Percentiles rank a stretch among this genome's conserved stretches.
Conservation (phyloP, 179 eudicot species). For the Beta corolliflora region DNA sequence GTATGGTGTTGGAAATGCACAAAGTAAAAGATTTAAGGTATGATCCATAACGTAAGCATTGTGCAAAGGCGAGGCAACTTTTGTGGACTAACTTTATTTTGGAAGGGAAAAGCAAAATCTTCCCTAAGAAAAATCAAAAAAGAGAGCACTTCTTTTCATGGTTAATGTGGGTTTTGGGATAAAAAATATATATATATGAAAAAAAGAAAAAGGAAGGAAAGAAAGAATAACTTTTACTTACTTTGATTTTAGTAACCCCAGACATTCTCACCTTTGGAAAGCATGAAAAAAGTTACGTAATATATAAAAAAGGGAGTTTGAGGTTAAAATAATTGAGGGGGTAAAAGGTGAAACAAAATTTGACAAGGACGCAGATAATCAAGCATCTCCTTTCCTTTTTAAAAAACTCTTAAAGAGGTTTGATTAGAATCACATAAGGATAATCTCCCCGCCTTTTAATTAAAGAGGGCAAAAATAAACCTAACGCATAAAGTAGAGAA, state of each 20-base stretch:
- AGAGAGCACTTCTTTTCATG: constrained; percentile 62
- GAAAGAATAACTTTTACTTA: constrained; percentile 43
- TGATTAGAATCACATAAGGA: constrained; percentile 44
- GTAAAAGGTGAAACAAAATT: constrained; percentile 30
- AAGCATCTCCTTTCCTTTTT: constrained; percentile 33
- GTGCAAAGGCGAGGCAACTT: constrained; percentile 53
- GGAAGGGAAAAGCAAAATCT: constrained; percentile 49
- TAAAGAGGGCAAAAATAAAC: not conserved
- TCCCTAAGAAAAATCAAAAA: constrained; percentile 34
- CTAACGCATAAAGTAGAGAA: constrained; percentile 9
- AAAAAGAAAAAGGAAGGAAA: not conserved
- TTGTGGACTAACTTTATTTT: constrained; percentile 36
- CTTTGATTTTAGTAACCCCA: constrained; percentile 44
- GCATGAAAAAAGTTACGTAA: constrained; percentile 34
- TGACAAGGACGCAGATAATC: constrained; percentile 26
- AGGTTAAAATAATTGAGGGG: constrained; percentile 15
- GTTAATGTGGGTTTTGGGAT: constrained; percentile 12
- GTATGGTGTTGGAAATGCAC: constrained; percentile 29
- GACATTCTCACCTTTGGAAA: constrained; percentile 56
- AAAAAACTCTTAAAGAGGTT: constrained; percentile 24
- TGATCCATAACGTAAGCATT: constrained; percentile 54
- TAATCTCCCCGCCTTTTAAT: constrained; percentile 33
- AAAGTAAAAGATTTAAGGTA: constrained; percentile 34
- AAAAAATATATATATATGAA: not conserved
- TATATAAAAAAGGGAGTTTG: constrained; percentile 22